phyloP scores from a whole-genome alignment of 345 rosid genomes.

The Lumnitzera littorea region DNA sequence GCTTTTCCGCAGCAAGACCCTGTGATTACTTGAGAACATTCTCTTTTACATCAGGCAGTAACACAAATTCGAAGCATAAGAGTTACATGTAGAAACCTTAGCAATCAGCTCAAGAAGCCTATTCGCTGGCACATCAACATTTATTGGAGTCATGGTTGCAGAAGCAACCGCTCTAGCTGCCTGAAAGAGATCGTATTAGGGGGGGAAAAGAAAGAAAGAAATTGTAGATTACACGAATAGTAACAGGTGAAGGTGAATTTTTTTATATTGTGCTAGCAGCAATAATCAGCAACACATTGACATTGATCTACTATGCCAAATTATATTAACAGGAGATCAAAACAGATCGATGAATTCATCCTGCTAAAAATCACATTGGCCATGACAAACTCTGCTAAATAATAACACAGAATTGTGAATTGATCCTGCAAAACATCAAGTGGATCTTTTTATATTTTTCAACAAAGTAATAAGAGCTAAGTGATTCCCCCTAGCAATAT shows the following conservation, averaged over 20 bases:
- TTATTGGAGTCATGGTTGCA: conserved; percentile 73
- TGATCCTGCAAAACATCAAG: no score
- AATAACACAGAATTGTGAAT: no score
- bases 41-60: background rate
- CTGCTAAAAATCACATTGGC: no score
- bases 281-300: no score
- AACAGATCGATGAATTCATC: no score
- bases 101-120: conserved; percentile 77
- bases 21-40: conserved; percentile 37
- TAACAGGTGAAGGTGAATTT: background rate
- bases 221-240: background rate
- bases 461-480: no score
- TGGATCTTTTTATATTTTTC: no score
- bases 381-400: no score
- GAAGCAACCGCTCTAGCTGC: conserved; percentile 77
- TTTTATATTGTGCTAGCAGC: no score
- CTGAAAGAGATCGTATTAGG: conserved; percentile 23
- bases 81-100: conserved; percentile 35
- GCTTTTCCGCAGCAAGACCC: conserved; percentile 87
- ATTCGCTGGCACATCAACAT: conserved; percentile 56
- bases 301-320: no score
- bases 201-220: background rate
- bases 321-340: no score
- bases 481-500: no score
- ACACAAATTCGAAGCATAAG: background rate